Percentiles rank a stretch among this genome's conserved stretches.
Conservation (phyloP, 2,329 filamentous ascomycete genomes). For the Aspergillus sp. region DNA sequence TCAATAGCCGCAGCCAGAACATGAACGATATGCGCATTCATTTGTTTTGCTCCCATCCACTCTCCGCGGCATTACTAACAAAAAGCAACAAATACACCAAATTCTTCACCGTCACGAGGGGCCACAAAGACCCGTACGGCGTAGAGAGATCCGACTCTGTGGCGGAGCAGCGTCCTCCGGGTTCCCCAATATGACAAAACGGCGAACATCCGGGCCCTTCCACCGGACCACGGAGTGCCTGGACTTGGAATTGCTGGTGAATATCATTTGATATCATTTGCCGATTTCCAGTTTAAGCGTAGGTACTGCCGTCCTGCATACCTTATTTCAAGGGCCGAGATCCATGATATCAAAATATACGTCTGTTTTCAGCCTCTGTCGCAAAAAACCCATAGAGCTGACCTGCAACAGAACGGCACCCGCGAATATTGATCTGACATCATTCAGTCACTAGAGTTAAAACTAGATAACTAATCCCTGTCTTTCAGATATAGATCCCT, state of each 20-base stretch:
- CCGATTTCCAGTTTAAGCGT: not conserved
- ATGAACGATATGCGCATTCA: not conserved
- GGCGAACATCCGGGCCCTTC: not conserved
- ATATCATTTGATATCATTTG: not conserved
- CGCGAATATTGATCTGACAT: not conserved
- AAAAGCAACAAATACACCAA: not conserved
- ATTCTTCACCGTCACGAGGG: slow-evolving; percentile 9
- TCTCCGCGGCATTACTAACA: not conserved
- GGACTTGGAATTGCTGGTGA: not conserved
- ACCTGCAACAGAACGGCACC: too few species aligned
- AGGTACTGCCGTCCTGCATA: not conserved
- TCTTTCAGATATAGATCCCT: not conserved
- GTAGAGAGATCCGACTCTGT: too few species aligned
- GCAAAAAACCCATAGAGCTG: not conserved
- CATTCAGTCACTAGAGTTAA: not conserved
- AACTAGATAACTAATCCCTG: not conserved
- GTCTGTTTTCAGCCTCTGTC: not conserved
- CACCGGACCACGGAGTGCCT: not conserved
- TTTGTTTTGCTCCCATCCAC: not conserved
- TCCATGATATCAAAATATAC: not conserved
- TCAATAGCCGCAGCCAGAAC: not conserved
- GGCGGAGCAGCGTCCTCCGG: slow-evolving; percentile 12
- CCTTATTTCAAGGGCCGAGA: not conserved
- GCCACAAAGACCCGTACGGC: not conserved
- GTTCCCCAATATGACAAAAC: slow-evolving; percentile 4